These are phyloP conservation scores for Moniliella sp. DNA, from an alignment of 1,284 basidiomycete species.

Conservation along the genomic window DNA sequence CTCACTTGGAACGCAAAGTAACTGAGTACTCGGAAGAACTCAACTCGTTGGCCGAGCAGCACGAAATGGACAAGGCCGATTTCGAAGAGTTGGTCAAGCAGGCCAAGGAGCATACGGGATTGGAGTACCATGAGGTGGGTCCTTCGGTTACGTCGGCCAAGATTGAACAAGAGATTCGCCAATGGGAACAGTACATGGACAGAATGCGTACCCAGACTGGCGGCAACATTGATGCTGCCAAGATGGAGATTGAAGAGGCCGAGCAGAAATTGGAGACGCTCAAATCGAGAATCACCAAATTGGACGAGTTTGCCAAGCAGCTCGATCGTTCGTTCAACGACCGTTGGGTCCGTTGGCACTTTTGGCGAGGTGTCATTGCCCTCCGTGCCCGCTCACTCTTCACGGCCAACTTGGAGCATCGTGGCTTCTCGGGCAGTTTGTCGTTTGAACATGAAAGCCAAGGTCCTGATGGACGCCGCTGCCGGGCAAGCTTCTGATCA, in stretches of 20 bases:
- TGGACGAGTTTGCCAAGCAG: constrained; percentile 36
- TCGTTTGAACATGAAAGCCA: constrained; percentile 54
- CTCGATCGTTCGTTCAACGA: constrained; percentile 46
- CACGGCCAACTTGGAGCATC: constrained; percentile 55
- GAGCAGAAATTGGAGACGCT: neutral
- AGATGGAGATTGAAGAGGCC: neutral
- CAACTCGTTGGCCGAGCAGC: no score
- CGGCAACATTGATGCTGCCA: neutral
- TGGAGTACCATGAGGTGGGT: no score
- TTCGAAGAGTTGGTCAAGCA: no score
- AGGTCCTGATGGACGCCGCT: constrained; percentile 11
- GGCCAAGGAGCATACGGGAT: no score
- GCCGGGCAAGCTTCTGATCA: constrained; percentile 38
- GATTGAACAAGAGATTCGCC: no score
- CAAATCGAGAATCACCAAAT: neutral
- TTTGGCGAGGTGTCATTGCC: constrained; percentile 64
- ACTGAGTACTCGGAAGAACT: no score
- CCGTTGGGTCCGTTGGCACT: constrained; percentile 57
- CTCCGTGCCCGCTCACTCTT: constrained; percentile 65
- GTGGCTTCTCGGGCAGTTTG: constrained; percentile 42
- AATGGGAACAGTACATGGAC: no score
- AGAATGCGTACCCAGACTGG: no score
- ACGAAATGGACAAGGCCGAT: no score
- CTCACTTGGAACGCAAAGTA: no score
- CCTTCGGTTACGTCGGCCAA: no score